Percentiles rank a stretch among this genome's conserved stretches.
Conservation (phyloP, 805 yeast species). For the Candida chauliodis region DNA sequence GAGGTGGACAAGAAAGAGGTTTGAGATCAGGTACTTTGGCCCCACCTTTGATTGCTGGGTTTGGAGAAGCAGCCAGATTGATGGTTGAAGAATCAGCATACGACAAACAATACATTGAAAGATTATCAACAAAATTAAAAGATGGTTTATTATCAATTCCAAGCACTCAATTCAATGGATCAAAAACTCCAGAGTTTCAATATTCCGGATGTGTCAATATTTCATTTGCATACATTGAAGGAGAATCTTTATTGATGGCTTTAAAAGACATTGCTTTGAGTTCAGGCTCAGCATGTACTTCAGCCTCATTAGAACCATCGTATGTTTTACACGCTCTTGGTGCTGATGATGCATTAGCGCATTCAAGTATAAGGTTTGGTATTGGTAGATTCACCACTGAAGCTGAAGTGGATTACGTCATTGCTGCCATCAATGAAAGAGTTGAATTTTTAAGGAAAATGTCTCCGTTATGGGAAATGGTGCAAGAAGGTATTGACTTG, state of each 20-base stretch:
- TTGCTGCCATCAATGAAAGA: slow-evolving; percentile 82
- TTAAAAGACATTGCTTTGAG: slow-evolving; percentile 93
- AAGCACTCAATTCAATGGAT: slow-evolving; percentile 89
- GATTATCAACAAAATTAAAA: slow-evolving; percentile 69
- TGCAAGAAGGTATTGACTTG: slow-evolving; percentile 95
- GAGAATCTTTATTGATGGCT: slow-evolving; percentile 97
- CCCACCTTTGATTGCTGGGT: slow-evolving; percentile 93
- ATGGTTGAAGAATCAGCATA: slow-evolving; percentile 69
- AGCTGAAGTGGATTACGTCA: slow-evolving; percentile 90
- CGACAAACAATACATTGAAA: slow-evolving; percentile 67
- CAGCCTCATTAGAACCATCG: slow-evolving; percentile 96
- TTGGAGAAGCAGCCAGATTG: slow-evolving; percentile 95
- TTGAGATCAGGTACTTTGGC: slow-evolving; percentile 95
- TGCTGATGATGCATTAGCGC: slow-evolving; percentile 97
- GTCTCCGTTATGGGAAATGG: slow-evolving; percentile 99
- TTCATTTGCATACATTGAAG: slow-evolving; percentile 96
- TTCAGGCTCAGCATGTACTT: slow-evolving; percentile 97
- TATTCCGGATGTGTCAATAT: slow-evolving; percentile 95
- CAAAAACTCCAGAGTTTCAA: slow-evolving; percentile 44
- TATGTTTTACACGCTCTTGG: slow-evolving; percentile 96
- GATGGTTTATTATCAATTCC: slow-evolving; percentile 75
- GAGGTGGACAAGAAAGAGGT: slow-evolving; percentile 99
- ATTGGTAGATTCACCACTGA: slow-evolving; percentile 97
- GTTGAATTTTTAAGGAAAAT: slow-evolving; percentile 88
- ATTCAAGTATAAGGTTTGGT: slow-evolving; percentile 96